These are phyloP conservation scores for Tricharina praecox DNA, from an alignment of 495 filamentous ascomycete genomes.

Conservation along the genomic window DNA sequence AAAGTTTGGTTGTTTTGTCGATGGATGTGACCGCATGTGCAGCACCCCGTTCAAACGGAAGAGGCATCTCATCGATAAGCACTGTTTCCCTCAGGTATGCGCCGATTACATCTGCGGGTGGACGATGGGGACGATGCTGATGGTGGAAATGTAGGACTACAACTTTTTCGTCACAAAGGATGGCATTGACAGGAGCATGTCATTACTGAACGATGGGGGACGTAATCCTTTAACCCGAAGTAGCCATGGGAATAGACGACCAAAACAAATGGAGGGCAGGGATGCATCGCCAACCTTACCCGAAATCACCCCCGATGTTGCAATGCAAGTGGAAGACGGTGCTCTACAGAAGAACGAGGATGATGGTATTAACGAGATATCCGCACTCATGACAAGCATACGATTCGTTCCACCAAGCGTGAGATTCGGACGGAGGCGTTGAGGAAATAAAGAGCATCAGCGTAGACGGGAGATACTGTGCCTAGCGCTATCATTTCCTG, in stretches of 20 bases:
- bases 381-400: conserved; percentile 61
- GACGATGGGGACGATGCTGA: neutral
- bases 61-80: conserved; percentile 82
- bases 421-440: conserved; percentile 47
- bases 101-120: neutral
- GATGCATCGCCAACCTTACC: too few species aligned
- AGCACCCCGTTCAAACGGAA: conserved; percentile 65
- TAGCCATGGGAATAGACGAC: too few species aligned
- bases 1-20: conserved; percentile 77
- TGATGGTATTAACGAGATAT: conserved; percentile 16
- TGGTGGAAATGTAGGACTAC: conserved; percentile 42
- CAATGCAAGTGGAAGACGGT: too few species aligned
- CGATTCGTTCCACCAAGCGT: conserved; percentile 69
- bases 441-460: conserved; percentile 25
- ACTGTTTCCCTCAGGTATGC: conserved; percentile 64
- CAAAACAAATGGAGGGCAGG: too few species aligned
- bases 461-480: neutral
- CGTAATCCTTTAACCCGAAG: conserved; percentile 33
- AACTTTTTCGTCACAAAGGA: conserved; percentile 79
- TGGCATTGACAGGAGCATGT: conserved; percentile 68
- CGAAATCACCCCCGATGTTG: too few species aligned
- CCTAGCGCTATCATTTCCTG: too few species aligned
- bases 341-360: too few species aligned
- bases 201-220: conserved; percentile 47
- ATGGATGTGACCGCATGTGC: conserved; percentile 74